Base-by-base conservation (phyloP, 2,329 filamentous ascomycete species). In the Cytospora piceae region DNA sequence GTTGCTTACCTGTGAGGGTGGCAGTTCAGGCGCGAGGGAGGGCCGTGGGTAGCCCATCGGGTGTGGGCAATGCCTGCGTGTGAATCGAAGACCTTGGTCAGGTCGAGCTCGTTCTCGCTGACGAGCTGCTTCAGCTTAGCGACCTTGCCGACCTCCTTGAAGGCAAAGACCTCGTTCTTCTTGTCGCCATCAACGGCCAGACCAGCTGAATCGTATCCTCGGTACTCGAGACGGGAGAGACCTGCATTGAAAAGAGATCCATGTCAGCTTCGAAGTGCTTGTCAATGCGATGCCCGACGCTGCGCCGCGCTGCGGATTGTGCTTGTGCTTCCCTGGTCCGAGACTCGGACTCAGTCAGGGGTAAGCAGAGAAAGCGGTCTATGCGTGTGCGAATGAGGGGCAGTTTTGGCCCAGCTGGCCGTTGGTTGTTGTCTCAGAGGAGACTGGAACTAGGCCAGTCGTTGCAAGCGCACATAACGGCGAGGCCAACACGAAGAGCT, bases 121-220 rank as follows among this genome's bases (percentile, higher is more conserved):
- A 98, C 94, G 79, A 98, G 90, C 82, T 94, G 84, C 87, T 92
- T 96, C 78, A 99, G 86, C 83, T 96, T 97, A 78, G 90, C 93
- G 69, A 99, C 95, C 88, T 99, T 99, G 85, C 95, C 95, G 69
- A 99, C 95, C 84, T 98, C 95, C 86, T 99, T 99, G 87, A 93
- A 98, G 69, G 95, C 94, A 71, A 92, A 87, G 72, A 98, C 93
- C 82, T 98, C 93, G 75, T 97, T 96, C 86, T 95, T 97, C 89
- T 97, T 98, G 86, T 99, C 92, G 70, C 95, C 95, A 78, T 99
- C 95, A 74, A 99, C 83, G 71, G 94, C 94, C 71, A 99, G 86
- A 83, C 95, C 95, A 69, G 95, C 94, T 70, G 95, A 98, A 80
- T 99, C 95, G 80, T 99, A 99, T 73, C 95, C 95, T 80, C 95